Base-by-base conservation (phyloP, 2,329 filamentous ascomycete species). In the Monilinia vaccinii-corymbosi region DNA sequence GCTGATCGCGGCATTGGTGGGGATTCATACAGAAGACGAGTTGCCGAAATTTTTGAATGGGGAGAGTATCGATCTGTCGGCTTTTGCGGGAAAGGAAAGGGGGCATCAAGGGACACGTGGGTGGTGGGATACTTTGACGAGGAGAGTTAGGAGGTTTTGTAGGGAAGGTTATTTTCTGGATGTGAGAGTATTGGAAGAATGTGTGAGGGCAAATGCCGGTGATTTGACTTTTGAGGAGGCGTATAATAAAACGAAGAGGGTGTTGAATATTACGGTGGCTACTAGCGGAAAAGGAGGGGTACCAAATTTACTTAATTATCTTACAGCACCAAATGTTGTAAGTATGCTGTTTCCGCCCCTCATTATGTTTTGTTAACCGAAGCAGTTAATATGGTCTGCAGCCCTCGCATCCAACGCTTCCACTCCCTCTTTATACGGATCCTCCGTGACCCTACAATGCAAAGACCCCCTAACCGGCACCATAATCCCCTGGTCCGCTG, bases 171-270 rank as follows among this genome's bases (percentile, higher is more conserved):
- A 95, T 69, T 88, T 96, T 61, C 80, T 96, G 34, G 91, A 97
- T 71, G 84, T 90, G 4, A 83, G 81, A 45, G 86, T 95, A 11
- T 75, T 97, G 49, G 91, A 95, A 70, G 84, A 92, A 61, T 93
- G 90, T 66, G 87, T 97, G 16, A 82, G 87, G 60, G 84, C 86
- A 16, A 96, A 96, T 66, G 85, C 96, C 16, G 92, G 91, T 11
- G 88, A 96, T 68, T 72, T 96, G 63, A 97, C 92, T 0, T 97
- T 97, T 69, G 90, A 95, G 73, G 93, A 97, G 75, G 93, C 93
- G 0, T 96, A 92, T 70, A 82, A 86, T 56, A 84, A 85, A 63
- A 96, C 91, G 44, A 94, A 94, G 70, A 80, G 91, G 55, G 85
- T 96, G 4, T 77, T 97, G 66, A 97, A 97, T 71, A 97, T 97